These are phyloP conservation scores for Sarocladiaceae sp. DNA, from an alignment of 2,329 filamentous ascomycete species.

Conservation along the genomic window DNA sequence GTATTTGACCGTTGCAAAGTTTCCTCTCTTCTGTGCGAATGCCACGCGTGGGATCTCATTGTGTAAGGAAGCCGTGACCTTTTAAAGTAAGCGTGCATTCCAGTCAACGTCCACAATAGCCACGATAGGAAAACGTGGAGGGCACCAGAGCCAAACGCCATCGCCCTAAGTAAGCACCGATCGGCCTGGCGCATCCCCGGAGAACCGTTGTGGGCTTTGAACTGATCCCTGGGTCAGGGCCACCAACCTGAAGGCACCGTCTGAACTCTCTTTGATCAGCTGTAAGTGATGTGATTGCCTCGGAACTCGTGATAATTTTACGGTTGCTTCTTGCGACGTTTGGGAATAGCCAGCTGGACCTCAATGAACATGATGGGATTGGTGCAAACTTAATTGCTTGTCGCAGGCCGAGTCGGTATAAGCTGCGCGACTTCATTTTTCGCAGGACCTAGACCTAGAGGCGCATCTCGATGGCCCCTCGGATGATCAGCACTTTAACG, in stretches of 20 bases:
- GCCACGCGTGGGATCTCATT: not conserved
- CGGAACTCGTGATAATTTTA: no score
- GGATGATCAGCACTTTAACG: not conserved
- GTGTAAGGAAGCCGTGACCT: not conserved
- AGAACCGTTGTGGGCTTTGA: not conserved
- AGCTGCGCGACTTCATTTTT: no score
- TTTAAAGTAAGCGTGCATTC: conserved; percentile 1
- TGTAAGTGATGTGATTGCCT: no score
- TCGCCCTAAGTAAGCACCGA: conserved; percentile 1
- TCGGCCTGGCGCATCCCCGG: not conserved
- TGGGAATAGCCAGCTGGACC: no score
- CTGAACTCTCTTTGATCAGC: conserved; percentile 6
- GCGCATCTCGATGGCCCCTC: conserved; percentile 4
- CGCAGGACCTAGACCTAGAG: no score
- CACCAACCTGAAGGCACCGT: not conserved
- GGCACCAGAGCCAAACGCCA: not conserved
- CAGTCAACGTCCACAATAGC: not conserved
- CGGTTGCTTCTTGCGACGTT: no score
- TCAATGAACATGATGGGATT: no score
- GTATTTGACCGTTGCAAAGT: not conserved
- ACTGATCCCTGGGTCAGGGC: not conserved
- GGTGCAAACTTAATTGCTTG: no score
- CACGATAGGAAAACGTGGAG: not conserved
- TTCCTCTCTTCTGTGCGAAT: not conserved
- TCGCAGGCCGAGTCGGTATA: no score